Evolutionary conservation across 305 asterid genomes (phyloP).

Genomic region (Rubia tinctorum): DNA sequence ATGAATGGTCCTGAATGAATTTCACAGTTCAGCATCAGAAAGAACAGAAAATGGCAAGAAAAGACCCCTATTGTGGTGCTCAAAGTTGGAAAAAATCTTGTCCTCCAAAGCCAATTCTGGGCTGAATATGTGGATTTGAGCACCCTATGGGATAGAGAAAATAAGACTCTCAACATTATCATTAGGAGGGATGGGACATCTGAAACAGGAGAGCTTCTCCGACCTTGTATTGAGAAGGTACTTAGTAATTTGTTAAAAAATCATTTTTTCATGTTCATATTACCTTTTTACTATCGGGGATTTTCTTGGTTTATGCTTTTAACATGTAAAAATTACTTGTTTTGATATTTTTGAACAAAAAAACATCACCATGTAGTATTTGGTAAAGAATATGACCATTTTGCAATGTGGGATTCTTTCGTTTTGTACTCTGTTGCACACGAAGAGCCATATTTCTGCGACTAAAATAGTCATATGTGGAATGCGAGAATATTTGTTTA

Average conservation of each 20-base stretch:
- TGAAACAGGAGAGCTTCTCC: constrained; percentile 62
- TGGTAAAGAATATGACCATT: neutral
- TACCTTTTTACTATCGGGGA: neutral
- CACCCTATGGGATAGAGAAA: constrained; percentile 77
- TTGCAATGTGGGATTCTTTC: neutral
- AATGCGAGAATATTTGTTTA: neutral
- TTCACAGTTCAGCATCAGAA: constrained; percentile 62
- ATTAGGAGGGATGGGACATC: constrained; percentile 68
- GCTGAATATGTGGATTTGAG: constrained; percentile 78
- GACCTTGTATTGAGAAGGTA: constrained; percentile 99
- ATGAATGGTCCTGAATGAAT: constrained; percentile 38
- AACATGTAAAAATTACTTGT: neutral
- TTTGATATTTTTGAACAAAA: no score
- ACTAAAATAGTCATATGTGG: neutral
- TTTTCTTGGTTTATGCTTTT: neutral
- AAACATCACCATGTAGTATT: neutral
- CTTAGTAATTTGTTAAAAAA: constrained; percentile 5
- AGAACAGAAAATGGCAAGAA: constrained; percentile 92
- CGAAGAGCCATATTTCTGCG: neutral
- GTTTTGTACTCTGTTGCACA: neutral
- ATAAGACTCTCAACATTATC: constrained; percentile 79
- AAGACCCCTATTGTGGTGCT: constrained; percentile 88
- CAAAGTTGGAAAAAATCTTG: constrained; percentile 90
- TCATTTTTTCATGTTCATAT: constrained; percentile 8
- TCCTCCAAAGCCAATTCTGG: constrained; percentile 92